Evolutionary conservation across 2,329 filamentous ascomycete species (phyloP).

Genomic region (Ophiostoma himal-ulmi): DNA sequence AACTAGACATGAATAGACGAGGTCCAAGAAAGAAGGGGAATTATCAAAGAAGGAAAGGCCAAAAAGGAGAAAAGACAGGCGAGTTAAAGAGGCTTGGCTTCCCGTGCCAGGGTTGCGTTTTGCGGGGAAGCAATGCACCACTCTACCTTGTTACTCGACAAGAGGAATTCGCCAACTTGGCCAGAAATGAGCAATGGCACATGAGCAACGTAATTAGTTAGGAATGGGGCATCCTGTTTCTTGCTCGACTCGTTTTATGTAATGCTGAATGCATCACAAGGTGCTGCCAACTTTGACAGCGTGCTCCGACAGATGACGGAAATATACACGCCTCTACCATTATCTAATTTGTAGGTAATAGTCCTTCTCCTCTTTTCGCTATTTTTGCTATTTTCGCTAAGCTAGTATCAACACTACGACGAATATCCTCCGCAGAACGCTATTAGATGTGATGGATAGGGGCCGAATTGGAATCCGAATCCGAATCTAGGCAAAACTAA

Average conservation of each 20-base stretch:
- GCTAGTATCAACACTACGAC: not conserved
- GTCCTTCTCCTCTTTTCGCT: not conserved
- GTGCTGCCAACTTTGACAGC: not conserved
- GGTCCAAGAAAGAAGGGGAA: not conserved
- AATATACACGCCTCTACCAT: not conserved
- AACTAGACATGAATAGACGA: not conserved
- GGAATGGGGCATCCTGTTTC: not conserved
- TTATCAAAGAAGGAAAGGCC: not conserved
- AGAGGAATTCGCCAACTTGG: not conserved
- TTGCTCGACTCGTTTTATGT: not conserved
- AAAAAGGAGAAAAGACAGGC: not conserved
- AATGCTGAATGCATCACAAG: not conserved
- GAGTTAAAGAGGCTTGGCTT: not conserved
- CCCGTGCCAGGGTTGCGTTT: constrained; percentile 10
- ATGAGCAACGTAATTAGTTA: not conserved
- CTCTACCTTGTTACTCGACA: not conserved
- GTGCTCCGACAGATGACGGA: not conserved
- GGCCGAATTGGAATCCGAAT: not conserved
- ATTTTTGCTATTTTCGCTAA: not conserved
- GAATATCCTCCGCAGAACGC: not conserved
- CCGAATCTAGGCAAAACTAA: not conserved
- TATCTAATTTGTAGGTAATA: constrained; percentile 7
- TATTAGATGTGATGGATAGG: not conserved
- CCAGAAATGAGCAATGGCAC: constrained; percentile 3
- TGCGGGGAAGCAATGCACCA: constrained; percentile 8